Evolutionary conservation across 2,329 filamentous ascomycete genomes (phyloP).

Genomic region (Neonectria ditissima): DNA sequence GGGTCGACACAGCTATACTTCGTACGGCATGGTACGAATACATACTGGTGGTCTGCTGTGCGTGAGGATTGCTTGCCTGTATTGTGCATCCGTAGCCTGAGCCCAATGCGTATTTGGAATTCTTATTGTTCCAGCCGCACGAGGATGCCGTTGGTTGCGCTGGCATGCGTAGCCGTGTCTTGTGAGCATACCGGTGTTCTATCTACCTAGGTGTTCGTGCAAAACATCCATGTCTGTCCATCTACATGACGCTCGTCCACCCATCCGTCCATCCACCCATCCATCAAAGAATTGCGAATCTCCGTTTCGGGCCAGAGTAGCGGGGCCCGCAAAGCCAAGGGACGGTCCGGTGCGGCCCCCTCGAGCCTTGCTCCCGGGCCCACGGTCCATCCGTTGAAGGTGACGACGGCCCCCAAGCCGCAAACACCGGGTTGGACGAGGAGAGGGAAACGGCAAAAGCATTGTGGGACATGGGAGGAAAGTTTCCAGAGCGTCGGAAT

Average conservation of each 20-base stretch:
- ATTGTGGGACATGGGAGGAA: conserved; percentile 14
- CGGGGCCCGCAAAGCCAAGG: conserved; percentile 30
- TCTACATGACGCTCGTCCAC: conserved; percentile 1
- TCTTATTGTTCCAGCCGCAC: conserved; percentile 3
- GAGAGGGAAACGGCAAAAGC: not conserved
- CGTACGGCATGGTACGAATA: too few species aligned
- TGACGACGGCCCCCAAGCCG: conserved; percentile 17
- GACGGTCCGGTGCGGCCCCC: conserved; percentile 23
- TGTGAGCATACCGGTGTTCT: not conserved
- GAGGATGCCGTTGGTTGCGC: not conserved
- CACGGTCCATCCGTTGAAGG: conserved; percentile 11
- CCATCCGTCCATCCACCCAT: conserved; percentile 16
- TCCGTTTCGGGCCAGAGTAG: conserved; percentile 38
- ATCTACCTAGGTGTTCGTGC: conserved; percentile 13
- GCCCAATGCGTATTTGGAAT: not conserved
- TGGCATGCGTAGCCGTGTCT: not conserved
- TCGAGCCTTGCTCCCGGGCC: conserved; percentile 27
- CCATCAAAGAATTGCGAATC: conserved; percentile 15
- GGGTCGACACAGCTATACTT: not conserved
- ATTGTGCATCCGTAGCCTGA: not conserved
- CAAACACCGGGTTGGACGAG: not conserved
- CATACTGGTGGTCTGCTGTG: not conserved
- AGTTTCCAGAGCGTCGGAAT: conserved; percentile 13
- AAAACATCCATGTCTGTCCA: not conserved
- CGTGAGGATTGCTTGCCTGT: not conserved